Evolutionary conservation across 2,329 filamentous ascomycete species (phyloP).

Genomic region (Colletotrichum shisoi): DNA sequence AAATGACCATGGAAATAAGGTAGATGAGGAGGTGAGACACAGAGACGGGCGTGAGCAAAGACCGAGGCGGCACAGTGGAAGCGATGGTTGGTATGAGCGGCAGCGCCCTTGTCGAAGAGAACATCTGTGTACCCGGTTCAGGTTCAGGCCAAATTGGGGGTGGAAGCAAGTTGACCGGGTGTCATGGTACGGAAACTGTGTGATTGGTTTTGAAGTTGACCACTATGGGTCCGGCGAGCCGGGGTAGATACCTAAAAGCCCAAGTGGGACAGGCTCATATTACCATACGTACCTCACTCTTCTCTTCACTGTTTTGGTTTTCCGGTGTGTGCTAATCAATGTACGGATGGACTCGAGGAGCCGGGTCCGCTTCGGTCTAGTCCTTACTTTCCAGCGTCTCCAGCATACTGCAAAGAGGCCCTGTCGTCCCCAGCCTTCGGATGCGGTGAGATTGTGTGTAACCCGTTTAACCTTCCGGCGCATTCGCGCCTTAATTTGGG

Average conservation of each 20-base stretch:
- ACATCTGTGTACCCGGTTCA: background rate
- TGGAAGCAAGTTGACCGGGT: constrained; percentile 22
- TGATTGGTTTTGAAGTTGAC: constrained; percentile 23
- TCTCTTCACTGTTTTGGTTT: background rate
- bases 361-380: background rate
- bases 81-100: background rate
- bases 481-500: background rate
- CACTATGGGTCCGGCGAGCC: constrained; percentile 23
- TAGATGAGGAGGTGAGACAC: background rate
- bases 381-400: background rate
- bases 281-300: background rate
- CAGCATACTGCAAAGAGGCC: background rate
- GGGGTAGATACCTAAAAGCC: constrained; percentile 1
- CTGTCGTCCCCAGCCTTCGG: background rate
- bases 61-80: background rate
- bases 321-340: background rate
- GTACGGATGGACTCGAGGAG: background rate
- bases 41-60: constrained; percentile 1
- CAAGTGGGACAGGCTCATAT: constrained; percentile 8
- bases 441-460: background rate
- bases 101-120: constrained; percentile 1
- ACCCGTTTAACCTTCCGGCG: background rate
- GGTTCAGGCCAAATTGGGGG: background rate
- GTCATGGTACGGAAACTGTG: constrained; percentile 11
- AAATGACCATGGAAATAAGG: constrained; percentile 11